Conservation (phyloP, 78 protist species). For the Speleostelium caveatum region DNA sequence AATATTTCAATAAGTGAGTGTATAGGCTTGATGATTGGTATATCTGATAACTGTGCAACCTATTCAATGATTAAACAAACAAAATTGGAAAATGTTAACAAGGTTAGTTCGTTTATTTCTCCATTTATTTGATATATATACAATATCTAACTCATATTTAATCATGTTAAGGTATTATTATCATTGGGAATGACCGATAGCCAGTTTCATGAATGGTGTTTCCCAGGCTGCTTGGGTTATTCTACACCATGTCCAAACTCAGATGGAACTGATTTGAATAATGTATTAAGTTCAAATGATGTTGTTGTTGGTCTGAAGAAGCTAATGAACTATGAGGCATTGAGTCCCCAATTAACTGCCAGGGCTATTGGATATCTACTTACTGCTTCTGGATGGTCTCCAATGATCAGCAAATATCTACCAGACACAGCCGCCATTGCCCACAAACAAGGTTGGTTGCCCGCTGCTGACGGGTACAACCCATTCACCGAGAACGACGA, state of each 20-base stretch:
- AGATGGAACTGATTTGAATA: constrained; percentile 26
- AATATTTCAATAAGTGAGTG: constrained; percentile 11
- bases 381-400: constrained; percentile 75
- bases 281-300: constrained; percentile 30
- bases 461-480: constrained; percentile 59
- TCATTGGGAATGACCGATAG: constrained; percentile 38
- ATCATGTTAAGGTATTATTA: constrained; percentile 15
- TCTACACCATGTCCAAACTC: constrained; percentile 50
- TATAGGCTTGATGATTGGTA: constrained; percentile 66
- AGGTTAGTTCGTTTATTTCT: neutral
- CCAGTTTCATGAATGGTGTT: constrained; percentile 71
- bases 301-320: constrained; percentile 38
- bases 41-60: constrained; percentile 74
- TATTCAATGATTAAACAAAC: constrained; percentile 31
- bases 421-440: constrained; percentile 72
- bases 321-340: neutral
- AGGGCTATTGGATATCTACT: constrained; percentile 25
- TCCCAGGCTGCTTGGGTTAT: constrained; percentile 51
- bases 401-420: constrained; percentile 45
- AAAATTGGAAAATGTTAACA: constrained; percentile 19
- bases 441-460: constrained; percentile 75
- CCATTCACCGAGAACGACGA: constrained; percentile 79
- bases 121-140: neutral
- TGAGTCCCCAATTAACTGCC: neutral
- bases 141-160: too few species aligned